A percentile compares a stretch with the other conserved stretches of the same genome.
phyloP scores from a whole-genome alignment of 441 rosid genomes.

The Iberis amara region DNA sequence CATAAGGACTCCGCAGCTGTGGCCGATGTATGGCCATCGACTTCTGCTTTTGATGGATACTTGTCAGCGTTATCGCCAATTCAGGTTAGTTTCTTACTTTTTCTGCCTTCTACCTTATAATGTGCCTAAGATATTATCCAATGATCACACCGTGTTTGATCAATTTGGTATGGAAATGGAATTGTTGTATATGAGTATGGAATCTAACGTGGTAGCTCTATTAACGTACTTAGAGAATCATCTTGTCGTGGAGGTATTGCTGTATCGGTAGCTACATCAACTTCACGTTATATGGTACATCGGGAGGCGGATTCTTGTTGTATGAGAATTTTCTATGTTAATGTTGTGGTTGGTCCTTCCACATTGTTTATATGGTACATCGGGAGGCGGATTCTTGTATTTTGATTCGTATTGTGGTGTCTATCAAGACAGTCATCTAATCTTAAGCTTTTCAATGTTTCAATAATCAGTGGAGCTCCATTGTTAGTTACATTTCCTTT shows the following conservation, averaged over 20 bases:
- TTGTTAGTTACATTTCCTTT: conserved; percentile 2
- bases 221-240: too few species aligned
- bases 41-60: conserved; percentile 88
- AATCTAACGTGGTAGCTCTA: too few species aligned
- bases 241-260: too few species aligned
- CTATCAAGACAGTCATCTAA: neutral
- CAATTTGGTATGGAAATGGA: conserved; percentile 10
- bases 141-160: neutral
- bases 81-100: conserved; percentile 45
- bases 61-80: conserved; percentile 85
- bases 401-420: conserved; percentile 2
- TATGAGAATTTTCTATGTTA: too few species aligned
- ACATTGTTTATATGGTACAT: neutral
- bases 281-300: too few species aligned
- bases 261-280: too few species aligned
- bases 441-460: neutral
- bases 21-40: conserved; percentile 95
- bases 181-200: neutral
- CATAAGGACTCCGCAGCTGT: conserved; percentile 85
- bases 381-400: neutral
- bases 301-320: too few species aligned
- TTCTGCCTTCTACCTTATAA: neutral
- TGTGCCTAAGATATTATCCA: neutral
- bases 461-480: neutral
- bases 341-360: too few species aligned